Base-by-base conservation (phyloP, 2,329 filamentous ascomycete genomes). In the Metarhizium rileyi region DNA sequence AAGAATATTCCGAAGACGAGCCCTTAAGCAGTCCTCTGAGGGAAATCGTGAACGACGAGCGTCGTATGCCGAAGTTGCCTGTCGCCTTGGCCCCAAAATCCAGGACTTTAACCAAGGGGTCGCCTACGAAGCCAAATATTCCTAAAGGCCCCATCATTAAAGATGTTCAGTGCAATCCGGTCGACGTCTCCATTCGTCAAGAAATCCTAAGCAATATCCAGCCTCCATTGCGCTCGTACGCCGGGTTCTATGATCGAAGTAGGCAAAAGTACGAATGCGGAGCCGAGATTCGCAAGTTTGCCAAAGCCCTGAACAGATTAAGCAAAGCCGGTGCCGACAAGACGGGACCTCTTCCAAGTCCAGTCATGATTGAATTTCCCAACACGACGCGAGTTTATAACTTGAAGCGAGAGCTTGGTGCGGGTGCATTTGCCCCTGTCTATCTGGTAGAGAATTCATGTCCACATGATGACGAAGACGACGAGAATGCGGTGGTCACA, bases 361-460 rank as follows among this genome's bases (percentile, higher is more conserved):
- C 81, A 0, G 81, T 87, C 0, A 72, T 78, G 4, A 74, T 97
- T 22, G 72, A 80, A 40, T 87, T 96, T 52, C 74, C 80, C 0
- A 80, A 80, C 36, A 75, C 79, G 2, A 70, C 77, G 22, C 74
- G 82, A 36, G 78, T 76, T 40, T 98, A 96, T 66, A 84, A 80
- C 1, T 69, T 97, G 50, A 88, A 86, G 61, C 81, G 84, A 46
- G 90, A 97, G 64, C 80, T 98, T 12, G 93, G 93, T 1, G 87
- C 90, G 26, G 93, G 93, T 8, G 93, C 93, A 1, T 98, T 94
- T 67, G 93, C 91, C 0, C 91, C 93, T 0, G 93, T 98, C 3
- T 98, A 96, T 63, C 79, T 98, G 0, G 84, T 90, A 7, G 88
- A 95, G 61, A 85, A 84, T 58, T 77, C 80, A n/a, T 69, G 70